A percentile compares a stretch with the other conserved stretches of the same genome.
These are phyloP conservation scores for Leccinum griseonigrum DNA, from an alignment of 1,284 basidiomycete genomes.

Conservation along the genomic window DNA sequence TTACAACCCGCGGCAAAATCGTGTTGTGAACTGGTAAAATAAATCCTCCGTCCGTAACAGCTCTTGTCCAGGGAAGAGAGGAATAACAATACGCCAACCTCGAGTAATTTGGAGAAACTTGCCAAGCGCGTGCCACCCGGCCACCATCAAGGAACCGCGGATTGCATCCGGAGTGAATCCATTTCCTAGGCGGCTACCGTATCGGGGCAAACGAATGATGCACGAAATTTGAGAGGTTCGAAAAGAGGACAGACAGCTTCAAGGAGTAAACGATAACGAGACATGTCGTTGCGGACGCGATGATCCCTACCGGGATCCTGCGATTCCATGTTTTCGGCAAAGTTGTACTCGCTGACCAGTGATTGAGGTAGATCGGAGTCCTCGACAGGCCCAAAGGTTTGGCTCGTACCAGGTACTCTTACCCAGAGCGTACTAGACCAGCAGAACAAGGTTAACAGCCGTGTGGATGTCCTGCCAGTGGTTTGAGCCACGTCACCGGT, in stretches of 20 bases:
- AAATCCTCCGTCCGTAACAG: neutral
- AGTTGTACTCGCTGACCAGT: neutral
- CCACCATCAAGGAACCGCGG: constrained; percentile 1
- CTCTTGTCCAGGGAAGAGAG: neutral
- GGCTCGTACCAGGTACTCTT: neutral
- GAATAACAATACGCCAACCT: neutral
- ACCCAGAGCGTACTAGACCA: constrained; percentile 12
- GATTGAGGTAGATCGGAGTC: constrained; percentile 3
- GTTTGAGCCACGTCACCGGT: constrained; percentile 5
- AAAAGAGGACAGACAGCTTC: neutral
- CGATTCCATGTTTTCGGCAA: neutral
- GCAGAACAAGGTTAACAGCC: constrained; percentile 7
- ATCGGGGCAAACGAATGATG: neutral
- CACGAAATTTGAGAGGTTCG: neutral
- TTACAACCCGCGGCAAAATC: neutral
- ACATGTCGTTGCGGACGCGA: neutral
- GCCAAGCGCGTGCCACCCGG: neutral
- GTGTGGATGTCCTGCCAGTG: neutral
- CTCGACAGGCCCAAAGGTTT: neutral
- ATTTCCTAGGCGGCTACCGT: neutral
- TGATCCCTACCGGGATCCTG: neutral
- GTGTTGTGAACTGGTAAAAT: neutral
- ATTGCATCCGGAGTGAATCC: neutral
- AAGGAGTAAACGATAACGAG: neutral
- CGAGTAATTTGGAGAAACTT: neutral